Conservation (phyloP, 306 rosid species). For the Pyrus communis region DNA sequence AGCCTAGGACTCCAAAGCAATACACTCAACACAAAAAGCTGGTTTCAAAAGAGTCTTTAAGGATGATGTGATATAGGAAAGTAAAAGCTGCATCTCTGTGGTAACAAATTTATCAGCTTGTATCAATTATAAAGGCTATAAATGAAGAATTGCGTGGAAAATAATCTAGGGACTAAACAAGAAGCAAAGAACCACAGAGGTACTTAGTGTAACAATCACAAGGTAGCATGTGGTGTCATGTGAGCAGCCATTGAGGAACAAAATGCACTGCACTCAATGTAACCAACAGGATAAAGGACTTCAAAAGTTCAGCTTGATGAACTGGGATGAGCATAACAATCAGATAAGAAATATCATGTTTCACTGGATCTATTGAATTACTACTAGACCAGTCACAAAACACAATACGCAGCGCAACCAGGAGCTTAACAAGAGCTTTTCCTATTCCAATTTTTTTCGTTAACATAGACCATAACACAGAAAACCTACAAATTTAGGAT, state of each 20-base stretch:
- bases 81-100: neutral
- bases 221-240: neutral
- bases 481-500: neutral
- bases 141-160: neutral
- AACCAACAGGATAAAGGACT: neutral
- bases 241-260: neutral
- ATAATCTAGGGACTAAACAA: neutral
- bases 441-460: neutral
- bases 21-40: neutral
- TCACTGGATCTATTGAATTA: neutral
- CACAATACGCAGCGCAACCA: neutral
- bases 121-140: neutral
- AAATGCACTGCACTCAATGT: neutral
- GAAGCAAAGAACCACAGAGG: neutral
- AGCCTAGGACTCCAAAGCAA: neutral
- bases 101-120: neutral
- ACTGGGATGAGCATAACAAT: neutral
- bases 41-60: neutral
- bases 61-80: neutral
- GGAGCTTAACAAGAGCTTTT: neutral
- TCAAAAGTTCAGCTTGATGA: neutral
- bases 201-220: neutral
- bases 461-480: neutral
- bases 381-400: neutral
- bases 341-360: neutral